phyloP scores from a whole-genome alignment of 1,284 basidiomycete genomes.

The Sporisorium graminicola region DNA sequence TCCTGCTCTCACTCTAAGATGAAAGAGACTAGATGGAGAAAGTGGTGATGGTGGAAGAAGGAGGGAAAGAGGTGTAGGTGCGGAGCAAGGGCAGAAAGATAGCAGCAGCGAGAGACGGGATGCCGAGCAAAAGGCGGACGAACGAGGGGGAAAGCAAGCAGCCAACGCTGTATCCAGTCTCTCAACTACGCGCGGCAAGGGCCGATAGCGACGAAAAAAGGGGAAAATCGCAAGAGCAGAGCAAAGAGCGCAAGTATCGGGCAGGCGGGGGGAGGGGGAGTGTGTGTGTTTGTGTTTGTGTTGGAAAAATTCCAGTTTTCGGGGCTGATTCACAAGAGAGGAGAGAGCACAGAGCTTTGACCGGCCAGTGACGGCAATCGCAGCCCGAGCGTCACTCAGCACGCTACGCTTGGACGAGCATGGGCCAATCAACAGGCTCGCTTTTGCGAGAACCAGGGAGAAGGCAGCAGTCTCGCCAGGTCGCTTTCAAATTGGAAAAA shows the following conservation, averaged over 20 bases:
- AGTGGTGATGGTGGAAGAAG: conserved; percentile 23
- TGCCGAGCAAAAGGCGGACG: conserved; percentile 1
- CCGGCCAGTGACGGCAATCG: conserved; percentile 45
- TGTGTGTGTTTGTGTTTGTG: background rate
- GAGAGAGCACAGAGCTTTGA: conserved; percentile 7
- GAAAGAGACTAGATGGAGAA: conserved; percentile 14
- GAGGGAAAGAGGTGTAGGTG: conserved; percentile 4
- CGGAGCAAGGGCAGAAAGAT: background rate
- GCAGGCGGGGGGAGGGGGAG: conserved; percentile 7
- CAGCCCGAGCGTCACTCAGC: conserved; percentile 23
- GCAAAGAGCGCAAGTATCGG: conserved; percentile 3
- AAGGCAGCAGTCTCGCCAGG: background rate
- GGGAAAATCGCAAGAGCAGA: conserved; percentile 19
- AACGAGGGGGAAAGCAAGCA: conserved; percentile 16
- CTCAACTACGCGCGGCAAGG: conserved; percentile 36
- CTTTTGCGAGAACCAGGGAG: conserved; percentile 23
- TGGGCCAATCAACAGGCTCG: conserved; percentile 45
- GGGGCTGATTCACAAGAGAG: conserved; percentile 24
- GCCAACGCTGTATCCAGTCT: background rate
- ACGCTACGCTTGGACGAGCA: conserved; percentile 8
- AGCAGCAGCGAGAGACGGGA: no score
- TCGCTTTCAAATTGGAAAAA: background rate
- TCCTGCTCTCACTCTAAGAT: conserved; percentile 42
- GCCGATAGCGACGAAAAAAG: conserved; percentile 34
- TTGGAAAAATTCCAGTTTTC: conserved; percentile 15